A percentile compares a stretch with the other conserved stretches of the same genome.
These are phyloP conservation scores for Pholiota conissans DNA, from an alignment of 768 basidiomycete genomes.

Conservation along the genomic window DNA sequence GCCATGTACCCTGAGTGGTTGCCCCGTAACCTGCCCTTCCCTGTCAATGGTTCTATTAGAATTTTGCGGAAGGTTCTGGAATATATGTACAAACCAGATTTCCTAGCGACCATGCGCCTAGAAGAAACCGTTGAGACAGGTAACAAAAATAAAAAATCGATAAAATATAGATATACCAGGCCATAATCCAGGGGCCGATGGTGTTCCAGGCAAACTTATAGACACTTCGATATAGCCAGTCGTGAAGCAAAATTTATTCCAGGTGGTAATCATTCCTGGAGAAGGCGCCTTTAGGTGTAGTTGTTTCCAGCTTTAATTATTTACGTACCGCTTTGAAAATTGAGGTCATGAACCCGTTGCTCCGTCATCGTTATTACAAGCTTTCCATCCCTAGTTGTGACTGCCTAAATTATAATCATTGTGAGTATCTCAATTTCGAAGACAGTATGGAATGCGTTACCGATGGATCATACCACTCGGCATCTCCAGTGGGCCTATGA, in stretches of 20 bases:
- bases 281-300: not conserved
- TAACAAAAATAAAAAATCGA: not conserved
- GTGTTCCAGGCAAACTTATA: constrained; percentile 74
- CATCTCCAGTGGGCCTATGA: constrained; percentile 62
- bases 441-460: constrained; percentile 26
- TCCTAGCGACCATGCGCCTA: constrained; percentile 77
- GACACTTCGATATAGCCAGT: constrained; percentile 87
- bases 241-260: constrained; percentile 96
- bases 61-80: not conserved
- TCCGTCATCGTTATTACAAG: constrained; percentile 81
- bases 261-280: constrained; percentile 71
- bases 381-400: constrained; percentile 76
- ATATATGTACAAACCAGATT: constrained; percentile 52
- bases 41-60: constrained; percentile 37
- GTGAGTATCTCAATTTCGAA: constrained; percentile 13
- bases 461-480: constrained; percentile 84
- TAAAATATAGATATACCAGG: constrained; percentile 50
- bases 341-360: constrained; percentile 70
- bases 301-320: constrained; percentile 15
- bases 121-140: not conserved
- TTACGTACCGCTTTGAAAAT: constrained; percentile 74
- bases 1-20: constrained; percentile 85
- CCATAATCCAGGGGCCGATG: constrained; percentile 74
- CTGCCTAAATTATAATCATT: constrained; percentile 34
- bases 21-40: constrained; percentile 89